Percentiles rank a stretch among this genome's conserved stretches.
phyloP scores from a whole-genome alignment of 805 yeast genomes.

The Candida sanyiensis region DNA sequence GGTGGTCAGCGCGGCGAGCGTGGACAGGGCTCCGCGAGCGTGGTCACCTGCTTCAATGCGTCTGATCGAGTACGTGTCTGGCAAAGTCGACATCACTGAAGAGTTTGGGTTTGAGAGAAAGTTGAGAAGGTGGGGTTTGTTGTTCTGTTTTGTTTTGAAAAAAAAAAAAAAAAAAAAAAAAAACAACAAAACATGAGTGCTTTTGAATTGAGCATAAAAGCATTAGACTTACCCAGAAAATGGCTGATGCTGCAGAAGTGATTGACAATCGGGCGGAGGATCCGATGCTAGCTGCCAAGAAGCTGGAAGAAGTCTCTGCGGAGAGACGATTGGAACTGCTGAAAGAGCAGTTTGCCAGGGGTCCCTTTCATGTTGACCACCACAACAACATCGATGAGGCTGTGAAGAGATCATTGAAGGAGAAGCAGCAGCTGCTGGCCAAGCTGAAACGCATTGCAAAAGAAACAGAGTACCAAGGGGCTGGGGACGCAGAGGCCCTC shows the following conservation, averaged over 20 bases:
- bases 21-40: conserved; percentile 53
- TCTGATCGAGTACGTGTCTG: conserved; percentile 68
- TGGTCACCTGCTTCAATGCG: conserved; percentile 51
- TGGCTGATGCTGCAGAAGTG: too few relatives aligned
- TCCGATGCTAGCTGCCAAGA: not conserved
- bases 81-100: conserved; percentile 22
- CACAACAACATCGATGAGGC: not conserved
- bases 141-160: not conserved
- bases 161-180: too few relatives aligned
- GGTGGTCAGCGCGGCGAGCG: conserved; percentile 65
- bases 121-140: not conserved
- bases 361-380: not conserved
- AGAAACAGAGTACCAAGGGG: not conserved
- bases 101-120: not conserved
- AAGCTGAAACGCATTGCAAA: not conserved
- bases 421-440: not conserved
- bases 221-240: too few relatives aligned
- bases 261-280: too few relatives aligned
- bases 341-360: not conserved
- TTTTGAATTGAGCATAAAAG: too few relatives aligned
- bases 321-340: not conserved
- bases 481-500: conserved; percentile 8
- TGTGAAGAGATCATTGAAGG: not conserved
- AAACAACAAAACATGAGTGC: too few relatives aligned
- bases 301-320: not conserved